Evolutionary conservation across 2,329 filamentous ascomycete genomes (phyloP), one percentile per base, ranked within the genome.

Genomic region (Thielaviopsis punctulata): DNA sequence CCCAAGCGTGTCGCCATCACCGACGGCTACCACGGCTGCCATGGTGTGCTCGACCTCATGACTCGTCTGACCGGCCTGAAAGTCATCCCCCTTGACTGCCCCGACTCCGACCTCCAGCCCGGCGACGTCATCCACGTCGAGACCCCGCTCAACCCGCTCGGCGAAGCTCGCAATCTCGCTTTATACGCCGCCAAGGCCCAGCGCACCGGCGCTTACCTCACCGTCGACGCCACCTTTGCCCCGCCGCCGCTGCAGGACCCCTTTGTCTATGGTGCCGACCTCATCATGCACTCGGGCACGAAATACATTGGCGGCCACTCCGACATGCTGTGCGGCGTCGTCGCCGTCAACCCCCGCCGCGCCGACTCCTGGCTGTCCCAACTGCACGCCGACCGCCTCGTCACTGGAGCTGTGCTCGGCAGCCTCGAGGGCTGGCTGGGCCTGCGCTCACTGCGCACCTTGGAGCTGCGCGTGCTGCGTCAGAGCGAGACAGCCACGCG

Each of bases 241-340:
- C 92, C 92, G 41, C 92, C 92, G 27, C 86, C 86, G 24, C 70
- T 98, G 54, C 83, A 87, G 63, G 85, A 95, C 60, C 89, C 92
- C 0, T 92, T 96, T 60, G 62, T 65, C 24, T 82, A 76, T 64
- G 90, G 87, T 46, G 87, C 84, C 24, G 90, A 96, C 66, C 67
- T 89, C 1, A 77, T 95, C 30, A 84, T 96, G 86, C 92, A 98
- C 67, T 84, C 77, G 49, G 92, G 88, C 3, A 95, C 89, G 18
- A 98, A 96, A 72, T 98, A 96, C 67, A 79, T 98, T 58, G 92
- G 92, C 19, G 92, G 92, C 0, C 92, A 98, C 68, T 90, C 83
- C 58, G 92, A 98, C 67, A 75, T 96, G 74, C 77, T 96, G 5
- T 93, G 86, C 62, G 92, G 92, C 21, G 82, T 93, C 18, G 68